Base-by-base conservation (phyloP, 2,329 filamentous ascomycete genomes). In the Acephala macrosclerotiorum region DNA sequence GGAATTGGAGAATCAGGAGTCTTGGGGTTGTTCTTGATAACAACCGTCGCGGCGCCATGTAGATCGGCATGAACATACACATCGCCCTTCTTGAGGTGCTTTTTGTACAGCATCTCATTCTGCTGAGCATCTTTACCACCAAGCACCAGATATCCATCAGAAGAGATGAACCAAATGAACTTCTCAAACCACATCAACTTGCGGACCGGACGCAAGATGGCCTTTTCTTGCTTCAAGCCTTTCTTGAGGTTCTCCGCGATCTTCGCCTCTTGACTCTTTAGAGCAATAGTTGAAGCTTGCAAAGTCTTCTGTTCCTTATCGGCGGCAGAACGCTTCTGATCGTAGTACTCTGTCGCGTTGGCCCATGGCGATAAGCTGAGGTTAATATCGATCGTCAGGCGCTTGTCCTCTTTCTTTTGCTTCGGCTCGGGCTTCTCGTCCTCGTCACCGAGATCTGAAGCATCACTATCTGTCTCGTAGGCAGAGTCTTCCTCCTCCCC, bases 131-230 rank as follows among this genome's bases (percentile, higher is more conserved):
- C 96, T 68, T 93, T 93, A 18, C 94, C 95, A 53, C 89, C 95
- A 18, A 99, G 85, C 0, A 98, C 92, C 6, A 99, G 85, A 76
- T 98, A 97, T 4, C 95, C 94, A 75, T 99, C 96, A 0, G 94
- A 96, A 0, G 94, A 97, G 72, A 98, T 87, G 80, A 99, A 99
- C 85, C 93, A 98, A 33, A 89, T 83, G 74, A 97, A 99, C 79
- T 99, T 99, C 75, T 99, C 96, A 72, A 97, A 99, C 96, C 96
- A 99, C 73, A 94, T 87, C 70, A 90, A 91, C 74, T 89, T 91
- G 63, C 96, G 87, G 9, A 97, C 90, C 0, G 91, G 93, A 55
- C 94, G 89, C 11, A 98, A 81, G 1, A 96, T 82, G 22, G 93
- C 90, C 77, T 97, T 97, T 79, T 98, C 96, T 75, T 96, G 91